Evolutionary conservation across 768 basidiomycete genomes (phyloP).

Genomic region (Steccherinum ochraceum): DNA sequence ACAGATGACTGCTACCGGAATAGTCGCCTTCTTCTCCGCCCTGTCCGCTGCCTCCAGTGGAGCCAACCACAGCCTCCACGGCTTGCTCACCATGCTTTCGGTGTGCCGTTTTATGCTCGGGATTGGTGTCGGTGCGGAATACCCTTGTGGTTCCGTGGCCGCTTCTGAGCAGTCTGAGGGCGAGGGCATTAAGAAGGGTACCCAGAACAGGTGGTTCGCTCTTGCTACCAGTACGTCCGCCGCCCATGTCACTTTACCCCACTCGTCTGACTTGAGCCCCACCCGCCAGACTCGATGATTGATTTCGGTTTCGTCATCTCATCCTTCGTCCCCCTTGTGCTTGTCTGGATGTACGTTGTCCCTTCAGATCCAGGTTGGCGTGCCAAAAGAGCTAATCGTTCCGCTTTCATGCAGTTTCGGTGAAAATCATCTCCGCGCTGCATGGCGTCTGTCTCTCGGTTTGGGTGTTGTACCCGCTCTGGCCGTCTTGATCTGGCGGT

Average conservation of each 20-base stretch:
- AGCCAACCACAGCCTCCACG: conserved; percentile 60
- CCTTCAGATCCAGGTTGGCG: too few species aligned
- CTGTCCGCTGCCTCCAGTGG: conserved; percentile 82
- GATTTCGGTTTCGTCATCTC: conserved; percentile 77
- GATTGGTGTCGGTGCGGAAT: conserved; percentile 84
- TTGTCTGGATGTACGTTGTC: conserved; percentile 76
- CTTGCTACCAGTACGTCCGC: conserved; percentile 78
- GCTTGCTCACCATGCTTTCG: conserved; percentile 71
- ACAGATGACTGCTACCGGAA: conserved; percentile 76
- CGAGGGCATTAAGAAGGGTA: conserved; percentile 64
- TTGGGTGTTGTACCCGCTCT: conserved; percentile 78
- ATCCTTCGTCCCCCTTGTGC: conserved; percentile 76
- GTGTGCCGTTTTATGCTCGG: conserved; percentile 87
- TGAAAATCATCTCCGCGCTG: conserved; percentile 70
- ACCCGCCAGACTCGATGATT: conserved; percentile 66
- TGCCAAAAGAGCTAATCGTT: too few species aligned
- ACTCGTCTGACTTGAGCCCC: neutral
- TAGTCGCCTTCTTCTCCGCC: conserved; percentile 78
- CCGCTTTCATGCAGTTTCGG: conserved; percentile 69
- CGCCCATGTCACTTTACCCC: conserved; percentile 1
- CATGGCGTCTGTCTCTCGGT: conserved; percentile 84
- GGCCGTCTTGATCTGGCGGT: conserved; percentile 81
- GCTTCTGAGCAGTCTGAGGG: conserved; percentile 90
- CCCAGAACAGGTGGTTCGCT: conserved; percentile 83
- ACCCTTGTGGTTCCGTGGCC: conserved; percentile 86